Evolutionary conservation across 2,329 filamentous ascomycete species (phyloP), one percentile per base, ranked within the genome.

Genomic region (Neophaeococcomyces aloes): DNA sequence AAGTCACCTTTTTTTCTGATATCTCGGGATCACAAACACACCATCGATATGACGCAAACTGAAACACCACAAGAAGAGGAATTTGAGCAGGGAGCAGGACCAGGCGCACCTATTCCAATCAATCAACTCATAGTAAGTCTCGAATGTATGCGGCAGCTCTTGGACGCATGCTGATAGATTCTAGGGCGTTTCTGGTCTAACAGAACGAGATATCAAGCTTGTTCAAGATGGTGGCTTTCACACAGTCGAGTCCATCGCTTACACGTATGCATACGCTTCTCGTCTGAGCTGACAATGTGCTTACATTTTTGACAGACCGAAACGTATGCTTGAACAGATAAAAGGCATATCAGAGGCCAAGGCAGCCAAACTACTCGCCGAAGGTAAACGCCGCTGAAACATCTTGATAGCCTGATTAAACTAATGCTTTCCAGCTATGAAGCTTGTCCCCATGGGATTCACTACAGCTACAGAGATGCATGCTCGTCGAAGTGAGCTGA

Each of bases 381-480:
- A 96, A 72, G 88, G 88, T 89, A 63, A 52, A n/a, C 36, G 10
- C 43, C 31, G n/a, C 8, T 36, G 15, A 40, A 33, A 1, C 7
- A 8, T 39, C 50, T 30, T 13, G 34, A 3, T 25, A 13, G 23
- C 37, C 39, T 39, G 1, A 33, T 7, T 18, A 48, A 46, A 55
- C 34, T 53, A 43, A 47, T 2, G 40, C 3, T 31, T 37, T 19
- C 32, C 54, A 93, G 89, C 89, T 21, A 88, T 87, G 1, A 98
- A 95, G 64, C 76, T 96, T 40, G 91, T 98, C 1, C 91, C 91
- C 0, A 94, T 98, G 88, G 91, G 91, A 32, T 98, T 98, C 62
- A 98, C 93, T 1, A 98, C 91, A 0, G 91, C 91, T 3, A 98
- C 91, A 0, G 93, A 98, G 66, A 98, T 98, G 88, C 93, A 98